Evolutionary conservation across 768 basidiomycete genomes (phyloP).

Genomic region (Russula vinacea): DNA sequence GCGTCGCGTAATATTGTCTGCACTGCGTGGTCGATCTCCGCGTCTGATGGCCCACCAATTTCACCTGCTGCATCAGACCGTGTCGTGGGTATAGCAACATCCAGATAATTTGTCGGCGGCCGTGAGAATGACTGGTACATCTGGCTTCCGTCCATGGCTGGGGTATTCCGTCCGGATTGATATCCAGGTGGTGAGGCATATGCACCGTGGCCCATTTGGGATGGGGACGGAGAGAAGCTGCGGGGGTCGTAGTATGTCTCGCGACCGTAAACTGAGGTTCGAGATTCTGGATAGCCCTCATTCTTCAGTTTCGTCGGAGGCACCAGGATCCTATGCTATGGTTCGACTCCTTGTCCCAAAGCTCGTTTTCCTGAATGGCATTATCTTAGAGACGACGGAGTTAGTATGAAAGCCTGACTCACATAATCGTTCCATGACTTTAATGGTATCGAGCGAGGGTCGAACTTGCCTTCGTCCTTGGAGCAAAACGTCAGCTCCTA

Average conservation of each 20-base stretch:
- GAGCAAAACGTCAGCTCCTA: slow-evolving; percentile 20
- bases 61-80: slow-evolving; percentile 50
- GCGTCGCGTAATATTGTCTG: slow-evolving; percentile 69
- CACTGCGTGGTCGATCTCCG: slow-evolving; percentile 71
- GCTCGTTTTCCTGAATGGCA: slow-evolving; percentile 73
- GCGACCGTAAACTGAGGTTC: slow-evolving; percentile 79
- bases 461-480: slow-evolving; percentile 97
- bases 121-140: slow-evolving; percentile 64
- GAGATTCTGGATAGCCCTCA: slow-evolving; percentile 74
- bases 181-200: slow-evolving; percentile 59
- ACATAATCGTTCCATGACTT: slow-evolving; percentile 98
- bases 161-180: slow-evolving; percentile 75
- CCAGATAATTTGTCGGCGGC: slow-evolving; percentile 74
- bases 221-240: slow-evolving; percentile 61
- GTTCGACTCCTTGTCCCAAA: slow-evolving; percentile 97
- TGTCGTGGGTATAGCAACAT: slow-evolving; percentile 57
- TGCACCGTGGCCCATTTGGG: slow-evolving; percentile 57
- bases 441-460: slow-evolving; percentile 87
- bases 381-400: slow-evolving; percentile 4
- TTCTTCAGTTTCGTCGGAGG: slow-evolving; percentile 70
- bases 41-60: slow-evolving; percentile 54
- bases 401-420: slow-evolving; percentile 34
- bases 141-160: slow-evolving; percentile 39
- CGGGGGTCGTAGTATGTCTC: slow-evolving; percentile 79
- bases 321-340: slow-evolving; percentile 91